Conservation (phyloP, 345 rosid species). For the Eucalyptus leucophloia region DNA sequence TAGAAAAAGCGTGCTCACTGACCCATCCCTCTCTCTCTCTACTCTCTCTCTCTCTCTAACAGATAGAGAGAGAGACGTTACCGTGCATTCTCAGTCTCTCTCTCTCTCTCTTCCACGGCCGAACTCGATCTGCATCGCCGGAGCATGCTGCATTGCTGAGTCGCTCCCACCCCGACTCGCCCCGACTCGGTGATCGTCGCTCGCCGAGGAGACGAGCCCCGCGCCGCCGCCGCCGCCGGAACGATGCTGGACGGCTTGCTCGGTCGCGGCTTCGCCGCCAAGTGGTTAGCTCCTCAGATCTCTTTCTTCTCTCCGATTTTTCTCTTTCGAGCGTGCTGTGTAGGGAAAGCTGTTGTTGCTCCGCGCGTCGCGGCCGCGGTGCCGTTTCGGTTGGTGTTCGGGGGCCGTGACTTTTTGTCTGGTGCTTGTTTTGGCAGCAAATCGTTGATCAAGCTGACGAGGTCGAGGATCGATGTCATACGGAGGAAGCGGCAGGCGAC, state of each 20-base stretch:
- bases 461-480: conserved; percentile 81
- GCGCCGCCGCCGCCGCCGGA: background rate
- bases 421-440: conserved; percentile 31
- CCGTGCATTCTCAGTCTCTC: background rate
- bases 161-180: background rate
- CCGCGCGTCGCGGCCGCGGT: background rate
- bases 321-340: background rate
- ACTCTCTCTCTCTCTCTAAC: background rate
- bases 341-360: background rate
- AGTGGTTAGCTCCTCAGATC: conserved; percentile 35
- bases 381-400: background rate
- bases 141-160: background rate
- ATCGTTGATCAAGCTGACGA: conserved; percentile 62
- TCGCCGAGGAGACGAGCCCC: background rate
- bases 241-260: conserved; percentile 83
- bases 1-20: background rate
- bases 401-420: background rate
- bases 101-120: background rate
- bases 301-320: background rate
- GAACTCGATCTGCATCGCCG: background rate
- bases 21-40: background rate
- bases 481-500: conserved; percentile 81
- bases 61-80: background rate
- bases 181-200: background rate
- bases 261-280: conserved; percentile 71